phyloP scores from a whole-genome alignment of 2,329 filamentous ascomycete genomes.

The Aspergillus aculeatus region DNA sequence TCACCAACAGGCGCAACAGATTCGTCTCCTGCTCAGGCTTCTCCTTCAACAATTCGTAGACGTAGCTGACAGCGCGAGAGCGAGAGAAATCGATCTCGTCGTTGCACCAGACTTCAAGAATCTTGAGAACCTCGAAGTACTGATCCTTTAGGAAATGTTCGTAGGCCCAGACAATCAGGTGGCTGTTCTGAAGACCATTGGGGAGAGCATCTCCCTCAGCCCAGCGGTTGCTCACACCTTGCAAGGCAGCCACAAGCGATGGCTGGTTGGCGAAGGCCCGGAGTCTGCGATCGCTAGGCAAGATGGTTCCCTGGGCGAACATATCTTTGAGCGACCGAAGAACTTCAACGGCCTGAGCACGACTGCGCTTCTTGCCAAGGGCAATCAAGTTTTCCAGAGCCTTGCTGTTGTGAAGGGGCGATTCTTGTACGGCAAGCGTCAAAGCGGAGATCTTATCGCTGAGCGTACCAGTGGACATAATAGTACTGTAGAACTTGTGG shows the following conservation, averaged over 20 bases:
- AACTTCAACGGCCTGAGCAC: slow-evolving; percentile 89
- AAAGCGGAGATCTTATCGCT: slow-evolving; percentile 96
- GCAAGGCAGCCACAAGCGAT: slow-evolving; percentile 68
- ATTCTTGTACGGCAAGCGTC: slow-evolving; percentile 92
- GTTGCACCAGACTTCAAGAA: slow-evolving; percentile 87
- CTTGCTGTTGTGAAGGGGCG: slow-evolving; percentile 87
- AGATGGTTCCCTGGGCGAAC: slow-evolving; percentile 79
- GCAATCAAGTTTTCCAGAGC: slow-evolving; percentile 80
- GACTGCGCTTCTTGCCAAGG: slow-evolving; percentile 88
- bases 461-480: slow-evolving; percentile 93
- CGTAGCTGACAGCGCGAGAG: slow-evolving; percentile 81
- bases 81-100: slow-evolving; percentile 95
- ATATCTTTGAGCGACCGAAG: slow-evolving; percentile 91
- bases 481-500: slow-evolving; percentile 93
- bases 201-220: slow-evolving; percentile 68
- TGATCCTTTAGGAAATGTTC: slow-evolving; percentile 94
- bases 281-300: slow-evolving; percentile 79
- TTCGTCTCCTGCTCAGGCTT: slow-evolving; percentile 98
- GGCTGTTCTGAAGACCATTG: slow-evolving; percentile 67
- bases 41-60: slow-evolving; percentile 87
- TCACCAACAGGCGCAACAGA: slow-evolving; percentile 82
- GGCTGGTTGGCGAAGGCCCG: slow-evolving; percentile 78
- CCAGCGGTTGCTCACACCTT: slow-evolving; percentile 65
- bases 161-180: slow-evolving; percentile 84
- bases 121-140: slow-evolving; percentile 90